phyloP scores from a whole-genome alignment of 1,139 yeast genomes.

The Saccharomycopsis hybrid region DNA sequence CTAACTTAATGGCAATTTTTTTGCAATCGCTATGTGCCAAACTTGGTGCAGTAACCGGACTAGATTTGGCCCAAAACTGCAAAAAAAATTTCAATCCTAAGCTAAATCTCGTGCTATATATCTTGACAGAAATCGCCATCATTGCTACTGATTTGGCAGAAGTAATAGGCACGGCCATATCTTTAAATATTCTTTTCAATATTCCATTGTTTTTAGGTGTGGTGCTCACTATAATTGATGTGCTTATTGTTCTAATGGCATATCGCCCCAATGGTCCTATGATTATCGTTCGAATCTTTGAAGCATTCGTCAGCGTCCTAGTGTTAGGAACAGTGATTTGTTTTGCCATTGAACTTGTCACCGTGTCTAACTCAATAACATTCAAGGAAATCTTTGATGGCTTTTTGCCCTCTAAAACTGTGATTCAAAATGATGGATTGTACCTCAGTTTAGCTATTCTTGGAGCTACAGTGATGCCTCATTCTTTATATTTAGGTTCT shows the following conservation, averaged over 20 bases:
- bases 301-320: constrained; percentile 53
- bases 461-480: constrained; percentile 85
- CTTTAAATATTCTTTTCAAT: constrained; percentile 60
- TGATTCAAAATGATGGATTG: constrained; percentile 50
- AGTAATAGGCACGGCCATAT: constrained; percentile 75
- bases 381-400: constrained; percentile 41
- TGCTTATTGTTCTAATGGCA: constrained; percentile 57
- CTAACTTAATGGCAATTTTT: constrained; percentile 67
- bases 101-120: constrained; percentile 51
- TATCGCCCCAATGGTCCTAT: constrained; percentile 67
- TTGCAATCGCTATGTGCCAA: constrained; percentile 68
- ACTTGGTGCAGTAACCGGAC: constrained; percentile 71
- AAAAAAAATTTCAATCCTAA: constrained; percentile 53
- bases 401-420: constrained; percentile 53
- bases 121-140: constrained; percentile 67
- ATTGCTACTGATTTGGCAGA: constrained; percentile 80
- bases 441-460: constrained; percentile 67
- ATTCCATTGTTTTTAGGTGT: constrained; percentile 66
- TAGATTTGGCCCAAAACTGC: constrained; percentile 74
- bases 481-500: constrained; percentile 66
- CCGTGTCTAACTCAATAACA: constrained; percentile 34
- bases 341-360: constrained; percentile 54
- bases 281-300: constrained; percentile 61
- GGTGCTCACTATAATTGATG: constrained; percentile 65
- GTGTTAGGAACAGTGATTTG: constrained; percentile 59